Evolutionary conservation across 176 grass and related monocot genomes (phyloP), one percentile per base, ranked within the genome.

Genomic region (Stipa capillata): DNA sequence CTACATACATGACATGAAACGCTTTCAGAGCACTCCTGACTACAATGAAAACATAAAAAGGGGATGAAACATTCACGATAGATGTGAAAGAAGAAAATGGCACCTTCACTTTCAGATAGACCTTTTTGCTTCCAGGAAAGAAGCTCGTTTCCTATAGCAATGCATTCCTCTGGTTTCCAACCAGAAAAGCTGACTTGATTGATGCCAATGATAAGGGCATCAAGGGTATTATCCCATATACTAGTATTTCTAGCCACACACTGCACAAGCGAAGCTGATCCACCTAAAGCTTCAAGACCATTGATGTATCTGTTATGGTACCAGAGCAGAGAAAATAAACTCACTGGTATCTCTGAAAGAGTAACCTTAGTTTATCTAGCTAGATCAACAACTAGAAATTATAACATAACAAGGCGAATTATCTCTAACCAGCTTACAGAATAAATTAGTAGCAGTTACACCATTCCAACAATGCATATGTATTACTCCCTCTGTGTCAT

Each of bases 81-180:
- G 4, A 85, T 82, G 35, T 77, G 53, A 24, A 72, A 42, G 4
- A 35, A 82, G 40, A 79, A 71, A 68, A 40, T 25, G 35, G 54
- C 73, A 97, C 91, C 91, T 97, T 90, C 95, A 80, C 75, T 85
- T 88, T 94, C 87, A 79, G 79, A 88, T 85, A 94, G 71, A 77
- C 89, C 87, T 85, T 87, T 90, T 60, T 87, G 49, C 80, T 90
- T 94, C 95, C 95, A 97, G 56, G 73, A 83, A 76, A 92, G 80
- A 83, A 97, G 82, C 72, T 97, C 95, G 64, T 85, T 92, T 60
- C 61, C 80, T 88, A 97, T 94, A 56, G 91, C 91, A 90, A 24
- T 60, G 71, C 95, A 97, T 75, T 97, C 95, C 45, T 87, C 85
- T 31, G 37, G 76, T 85, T 86, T 94, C 95, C 95, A 97, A 74